These are phyloP conservation scores for Metschnikowia corniflorae DNA, from an alignment of 805 yeast species.

Conservation along the genomic window DNA sequence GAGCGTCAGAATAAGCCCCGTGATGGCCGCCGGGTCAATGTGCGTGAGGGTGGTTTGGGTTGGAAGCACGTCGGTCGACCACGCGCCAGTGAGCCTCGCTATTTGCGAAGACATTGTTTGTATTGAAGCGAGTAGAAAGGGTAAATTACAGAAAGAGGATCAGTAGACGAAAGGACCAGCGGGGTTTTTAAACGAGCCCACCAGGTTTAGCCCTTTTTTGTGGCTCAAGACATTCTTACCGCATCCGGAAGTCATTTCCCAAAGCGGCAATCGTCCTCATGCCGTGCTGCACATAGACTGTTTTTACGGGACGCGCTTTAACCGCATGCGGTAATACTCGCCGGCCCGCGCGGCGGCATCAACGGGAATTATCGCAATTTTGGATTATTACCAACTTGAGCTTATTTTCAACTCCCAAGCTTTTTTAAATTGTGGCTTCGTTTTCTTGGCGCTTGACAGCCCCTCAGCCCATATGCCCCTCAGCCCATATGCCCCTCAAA, in stretches of 20 bases:
- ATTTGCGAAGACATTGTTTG: conserved; percentile 10
- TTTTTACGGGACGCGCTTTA: conserved; percentile 4
- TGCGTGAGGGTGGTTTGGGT: conserved; percentile 19
- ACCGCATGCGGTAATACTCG: conserved; percentile 5
- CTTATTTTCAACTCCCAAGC: too few relatives aligned
- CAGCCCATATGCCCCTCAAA: too few relatives aligned
- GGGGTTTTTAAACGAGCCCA: too few relatives aligned
- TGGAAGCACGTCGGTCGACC: conserved; percentile 19
- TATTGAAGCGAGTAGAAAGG: too few relatives aligned
- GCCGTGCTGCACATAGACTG: conserved; percentile 3
- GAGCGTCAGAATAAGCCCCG: conserved; percentile 13
- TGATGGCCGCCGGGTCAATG: conserved; percentile 15
- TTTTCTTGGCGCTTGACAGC: too few relatives aligned
- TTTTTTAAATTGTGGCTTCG: too few relatives aligned
- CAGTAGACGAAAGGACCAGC: too few relatives aligned
- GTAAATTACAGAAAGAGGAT: not conserved
- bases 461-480: too few relatives aligned
- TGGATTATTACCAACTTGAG: too few relatives aligned
- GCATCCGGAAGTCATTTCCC: not conserved
- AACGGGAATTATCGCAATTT: too few relatives aligned
- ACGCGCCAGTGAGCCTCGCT: conserved; percentile 15
- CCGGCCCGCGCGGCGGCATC: too few relatives aligned
- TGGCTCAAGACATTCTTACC: not conserved
- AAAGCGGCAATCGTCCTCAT: not conserved
- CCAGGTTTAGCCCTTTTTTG: too few relatives aligned